phyloP scores from a whole-genome alignment of 768 basidiomycete genomes.

The Lactarius quietus region DNA sequence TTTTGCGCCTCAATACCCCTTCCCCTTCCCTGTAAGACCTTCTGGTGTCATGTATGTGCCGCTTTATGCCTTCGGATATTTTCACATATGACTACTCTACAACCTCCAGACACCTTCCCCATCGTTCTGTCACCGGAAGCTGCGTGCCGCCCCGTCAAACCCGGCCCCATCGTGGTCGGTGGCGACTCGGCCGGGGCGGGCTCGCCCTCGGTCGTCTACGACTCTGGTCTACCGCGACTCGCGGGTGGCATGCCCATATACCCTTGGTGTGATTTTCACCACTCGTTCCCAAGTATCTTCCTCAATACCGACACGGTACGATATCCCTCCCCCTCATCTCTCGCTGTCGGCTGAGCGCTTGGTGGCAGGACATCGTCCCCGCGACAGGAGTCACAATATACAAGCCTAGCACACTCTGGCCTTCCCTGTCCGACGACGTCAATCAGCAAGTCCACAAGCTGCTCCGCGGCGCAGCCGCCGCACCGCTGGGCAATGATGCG shows the following conservation, averaged over 20 bases:
- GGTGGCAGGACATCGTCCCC: slow-evolving; percentile 69
- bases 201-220: slow-evolving; percentile 80
- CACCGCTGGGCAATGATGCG: neutral
- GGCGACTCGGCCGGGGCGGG: slow-evolving; percentile 98
- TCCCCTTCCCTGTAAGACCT: slow-evolving; percentile 90
- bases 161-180: slow-evolving; percentile 75
- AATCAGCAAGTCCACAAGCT: slow-evolving; percentile 53
- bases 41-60: slow-evolving; percentile 67
- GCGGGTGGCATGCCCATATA: slow-evolving; percentile 90
- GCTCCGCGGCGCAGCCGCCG: slow-evolving; percentile 41
- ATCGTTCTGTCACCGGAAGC: slow-evolving; percentile 79
- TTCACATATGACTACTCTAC: neutral
- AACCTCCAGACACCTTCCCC: slow-evolving; percentile 71
- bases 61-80: slow-evolving; percentile 29
- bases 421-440: slow-evolving; percentile 63
- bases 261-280: slow-evolving; percentile 94
- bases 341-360: neutral
- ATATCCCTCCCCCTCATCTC: neutral
- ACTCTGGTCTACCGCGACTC: slow-evolving; percentile 76
- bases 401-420: slow-evolving; percentile 78
- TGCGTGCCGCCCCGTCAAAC: slow-evolving; percentile 76
- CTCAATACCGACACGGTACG: slow-evolving; percentile 78
- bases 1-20: slow-evolving; percentile 93
- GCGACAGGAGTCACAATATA: slow-evolving; percentile 68
- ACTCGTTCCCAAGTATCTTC: slow-evolving; percentile 91